Percentiles rank a stretch among this genome's conserved stretches.
Conservation (phyloP, 176 grass and related monocot genomes). For the Themeda triandra region DNA sequence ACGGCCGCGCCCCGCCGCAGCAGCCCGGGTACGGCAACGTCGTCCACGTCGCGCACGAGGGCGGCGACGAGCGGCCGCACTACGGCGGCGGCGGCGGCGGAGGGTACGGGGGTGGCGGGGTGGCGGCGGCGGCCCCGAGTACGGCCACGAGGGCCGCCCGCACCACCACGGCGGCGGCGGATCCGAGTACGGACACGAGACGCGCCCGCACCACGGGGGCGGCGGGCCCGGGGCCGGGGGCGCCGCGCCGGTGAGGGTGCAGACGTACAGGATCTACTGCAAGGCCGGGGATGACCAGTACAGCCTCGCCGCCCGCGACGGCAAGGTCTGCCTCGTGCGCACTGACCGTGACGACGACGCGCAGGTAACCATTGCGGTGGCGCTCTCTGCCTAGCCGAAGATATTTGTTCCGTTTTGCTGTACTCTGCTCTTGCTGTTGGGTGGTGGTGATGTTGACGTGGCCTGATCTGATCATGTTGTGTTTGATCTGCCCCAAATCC, state of each 20-base stretch:
- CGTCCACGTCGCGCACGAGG: not conserved
- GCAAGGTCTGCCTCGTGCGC: conserved; percentile 44
- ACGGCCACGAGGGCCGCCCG: too few relatives aligned
- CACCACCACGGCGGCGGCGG: not conserved
- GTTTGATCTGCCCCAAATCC: not conserved
- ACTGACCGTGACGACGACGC: conserved; percentile 42
- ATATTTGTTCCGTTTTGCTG: not conserved
- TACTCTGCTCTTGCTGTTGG: not conserved
- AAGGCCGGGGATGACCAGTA: conserved; percentile 50
- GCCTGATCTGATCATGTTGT: not conserved
- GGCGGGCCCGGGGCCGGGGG: not conserved
- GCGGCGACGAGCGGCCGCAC: not conserved
- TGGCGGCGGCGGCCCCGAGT: not conserved
- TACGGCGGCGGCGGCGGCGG: not conserved
- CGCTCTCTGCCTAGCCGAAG: not conserved
- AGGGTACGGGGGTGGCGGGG: not conserved
- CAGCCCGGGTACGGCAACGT: not conserved
- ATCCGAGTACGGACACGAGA: conserved; percentile 27
- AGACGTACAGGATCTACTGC: conserved; percentile 53
- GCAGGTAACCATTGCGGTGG: conserved; percentile 23
- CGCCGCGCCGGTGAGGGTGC: conserved; percentile 28
- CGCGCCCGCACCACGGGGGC: conserved; percentile 16
- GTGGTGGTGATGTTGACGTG: not conserved
- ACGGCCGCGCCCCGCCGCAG: not conserved
- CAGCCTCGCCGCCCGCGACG: conserved; percentile 56